Conservation (phyloP, 2,329 filamentous ascomycete genomes). For the Blastomyces parvus region DNA sequence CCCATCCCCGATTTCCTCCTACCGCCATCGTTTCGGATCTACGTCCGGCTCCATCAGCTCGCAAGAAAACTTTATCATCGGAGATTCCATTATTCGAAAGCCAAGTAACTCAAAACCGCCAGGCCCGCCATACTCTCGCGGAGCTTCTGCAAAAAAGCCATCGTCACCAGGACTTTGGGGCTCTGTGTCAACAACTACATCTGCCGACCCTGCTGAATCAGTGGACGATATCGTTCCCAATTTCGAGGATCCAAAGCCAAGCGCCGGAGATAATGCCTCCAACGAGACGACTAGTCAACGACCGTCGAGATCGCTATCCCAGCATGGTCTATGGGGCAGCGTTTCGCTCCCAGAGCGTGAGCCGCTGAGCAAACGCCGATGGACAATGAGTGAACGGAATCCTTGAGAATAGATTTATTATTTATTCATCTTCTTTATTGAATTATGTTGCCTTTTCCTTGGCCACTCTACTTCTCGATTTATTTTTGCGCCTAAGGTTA, state of each 20-base stretch:
- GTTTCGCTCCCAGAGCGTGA: conserved; percentile 15
- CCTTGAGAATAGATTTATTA: neutral
- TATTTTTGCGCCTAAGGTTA: neutral
- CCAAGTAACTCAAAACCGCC: neutral
- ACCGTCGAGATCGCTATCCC: conserved; percentile 20
- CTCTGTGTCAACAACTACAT: conserved; percentile 18
- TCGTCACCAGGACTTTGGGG: conserved; percentile 30
- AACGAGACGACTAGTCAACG: neutral
- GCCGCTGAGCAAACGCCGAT: conserved; percentile 10
- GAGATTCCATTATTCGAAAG: conserved; percentile 9
- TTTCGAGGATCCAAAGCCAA: conserved; percentile 22
- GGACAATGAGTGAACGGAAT: conserved; percentile 13
- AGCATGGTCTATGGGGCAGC: conserved; percentile 33
- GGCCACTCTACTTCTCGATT: too few relatives aligned
- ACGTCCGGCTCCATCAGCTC: conserved; percentile 20
- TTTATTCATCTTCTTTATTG: neutral
- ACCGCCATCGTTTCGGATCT: conserved; percentile 27
- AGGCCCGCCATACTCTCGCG: neutral
- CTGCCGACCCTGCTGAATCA: conserved; percentile 16
- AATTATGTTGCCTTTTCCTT: neutral
- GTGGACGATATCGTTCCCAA: conserved; percentile 31
- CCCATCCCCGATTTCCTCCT: conserved; percentile 22
- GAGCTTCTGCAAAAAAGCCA: conserved; percentile 12
- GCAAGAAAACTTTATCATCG: conserved; percentile 22
- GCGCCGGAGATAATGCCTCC: neutral